Percentiles rank a stretch among this genome's conserved stretches.
Evolutionary conservation across 2,329 filamentous ascomycete genomes (phyloP).

Genomic region (Apiospora malaysiana): DNA sequence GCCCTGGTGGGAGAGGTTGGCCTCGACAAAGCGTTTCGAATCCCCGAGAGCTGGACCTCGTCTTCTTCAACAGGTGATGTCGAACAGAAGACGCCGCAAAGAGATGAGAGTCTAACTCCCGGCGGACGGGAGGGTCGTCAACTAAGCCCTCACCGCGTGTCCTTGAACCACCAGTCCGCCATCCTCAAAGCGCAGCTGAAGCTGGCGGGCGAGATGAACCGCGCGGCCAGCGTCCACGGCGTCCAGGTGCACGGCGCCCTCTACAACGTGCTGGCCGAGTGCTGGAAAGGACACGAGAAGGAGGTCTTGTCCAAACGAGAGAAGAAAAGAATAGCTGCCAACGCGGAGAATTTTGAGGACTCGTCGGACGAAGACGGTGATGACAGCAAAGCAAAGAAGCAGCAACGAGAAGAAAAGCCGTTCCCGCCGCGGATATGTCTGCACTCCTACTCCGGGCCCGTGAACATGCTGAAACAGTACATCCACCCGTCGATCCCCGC

Average conservation of each 20-base stretch:
- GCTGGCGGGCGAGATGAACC: slow-evolving; percentile 70
- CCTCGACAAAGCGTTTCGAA: slow-evolving; percentile 76
- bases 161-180: slow-evolving; percentile 70
- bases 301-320: slow-evolving; percentile 66
- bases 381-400: slow-evolving; percentile 30
- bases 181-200: slow-evolving; percentile 72
- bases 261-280: slow-evolving; percentile 66
- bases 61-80: slow-evolving; percentile 48
- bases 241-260: slow-evolving; percentile 78
- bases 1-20: slow-evolving; percentile 81
- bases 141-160: slow-evolving; percentile 71
- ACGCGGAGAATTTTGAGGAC: slow-evolving; percentile 53
- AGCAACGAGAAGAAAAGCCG: slow-evolving; percentile 50
- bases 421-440: slow-evolving; percentile 91
- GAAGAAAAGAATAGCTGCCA: slow-evolving; percentile 53
- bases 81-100: slow-evolving; percentile 56
- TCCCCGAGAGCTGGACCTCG: slow-evolving; percentile 65
- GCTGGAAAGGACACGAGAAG: slow-evolving; percentile 75
- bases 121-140: slow-evolving; percentile 73
- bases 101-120: slow-evolving; percentile 61
- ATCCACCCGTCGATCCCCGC: slow-evolving; percentile 74
- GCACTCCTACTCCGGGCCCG: slow-evolving; percentile 87
- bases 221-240: slow-evolving; percentile 73
- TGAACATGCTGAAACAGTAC: slow-evolving; percentile 80
- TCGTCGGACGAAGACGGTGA: slow-evolving; percentile 43